Evolutionary conservation across 1,284 basidiomycete genomes (phyloP).

Genomic region (Ceratobasidium sp.): DNA sequence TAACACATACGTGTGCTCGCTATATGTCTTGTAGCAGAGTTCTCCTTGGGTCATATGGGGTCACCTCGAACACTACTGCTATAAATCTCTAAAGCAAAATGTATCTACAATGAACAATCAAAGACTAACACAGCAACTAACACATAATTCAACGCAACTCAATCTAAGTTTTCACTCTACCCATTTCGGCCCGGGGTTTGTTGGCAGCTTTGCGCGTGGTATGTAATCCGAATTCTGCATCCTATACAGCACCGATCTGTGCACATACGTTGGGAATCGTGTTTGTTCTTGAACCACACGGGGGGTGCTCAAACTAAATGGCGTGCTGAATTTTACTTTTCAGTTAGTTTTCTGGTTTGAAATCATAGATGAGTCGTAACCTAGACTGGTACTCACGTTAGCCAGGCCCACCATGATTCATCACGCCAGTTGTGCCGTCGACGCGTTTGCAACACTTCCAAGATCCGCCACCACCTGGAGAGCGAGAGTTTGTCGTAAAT

Average conservation of each 20-base stretch:
- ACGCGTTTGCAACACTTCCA: slow-evolving; percentile 32
- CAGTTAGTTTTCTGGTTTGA: no score
- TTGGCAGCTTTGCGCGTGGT: slow-evolving; percentile 35
- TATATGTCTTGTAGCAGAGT: no score
- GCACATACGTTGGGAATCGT: slow-evolving; percentile 15
- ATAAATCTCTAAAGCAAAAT: no score
- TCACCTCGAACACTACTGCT: no score
- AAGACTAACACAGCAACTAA: no score
- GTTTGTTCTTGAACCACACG: not conserved
- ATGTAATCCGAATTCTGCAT: slow-evolving; percentile 22
- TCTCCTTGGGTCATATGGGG: no score
- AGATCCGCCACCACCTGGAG: slow-evolving; percentile 35
- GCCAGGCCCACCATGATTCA: not conserved
- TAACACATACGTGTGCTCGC: no score
- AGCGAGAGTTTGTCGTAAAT: slow-evolving; percentile 32
- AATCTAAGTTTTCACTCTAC: no score
- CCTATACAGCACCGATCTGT: slow-evolving; percentile 33
- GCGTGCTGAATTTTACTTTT: not conserved
- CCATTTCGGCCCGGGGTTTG: not conserved
- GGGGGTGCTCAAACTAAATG: not conserved
- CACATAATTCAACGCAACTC: no score
- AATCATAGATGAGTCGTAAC: not conserved
- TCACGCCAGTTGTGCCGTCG: slow-evolving; percentile 7
- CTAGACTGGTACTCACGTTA: not conserved
- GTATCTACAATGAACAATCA: no score